phyloP scores from a whole-genome alignment of 1,284 basidiomycete genomes.

The Sparassis latifolia region DNA sequence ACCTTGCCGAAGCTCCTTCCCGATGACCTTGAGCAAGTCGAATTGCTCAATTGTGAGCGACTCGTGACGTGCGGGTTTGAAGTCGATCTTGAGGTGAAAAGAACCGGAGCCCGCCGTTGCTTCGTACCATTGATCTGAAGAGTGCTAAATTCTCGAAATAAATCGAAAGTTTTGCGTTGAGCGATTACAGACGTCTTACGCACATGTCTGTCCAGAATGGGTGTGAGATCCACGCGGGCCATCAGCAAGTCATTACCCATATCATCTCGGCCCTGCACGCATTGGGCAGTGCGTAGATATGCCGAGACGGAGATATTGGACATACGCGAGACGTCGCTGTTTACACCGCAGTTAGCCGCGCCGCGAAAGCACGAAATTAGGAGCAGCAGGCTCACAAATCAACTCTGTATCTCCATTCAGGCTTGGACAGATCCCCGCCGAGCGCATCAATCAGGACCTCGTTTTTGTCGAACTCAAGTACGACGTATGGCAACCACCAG shows the following conservation, averaged over 20 bases:
- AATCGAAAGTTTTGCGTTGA: not conserved
- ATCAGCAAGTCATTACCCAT: constrained; percentile 93
- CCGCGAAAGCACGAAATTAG: constrained; percentile 1
- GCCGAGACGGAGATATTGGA: constrained; percentile 87
- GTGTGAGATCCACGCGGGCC: constrained; percentile 86
- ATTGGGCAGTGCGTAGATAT: constrained; percentile 75
- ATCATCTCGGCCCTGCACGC: constrained; percentile 66
- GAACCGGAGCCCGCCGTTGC: constrained; percentile 83
- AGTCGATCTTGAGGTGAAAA: constrained; percentile 95
- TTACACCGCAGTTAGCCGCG: constrained; percentile 6
- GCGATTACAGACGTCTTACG: constrained; percentile 21
- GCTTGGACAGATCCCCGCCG: constrained; percentile 79
- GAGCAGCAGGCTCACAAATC: constrained; percentile 66
- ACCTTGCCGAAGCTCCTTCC: constrained; percentile 96
- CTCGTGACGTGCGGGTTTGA: constrained; percentile 79
- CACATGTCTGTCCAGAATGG: constrained; percentile 76
- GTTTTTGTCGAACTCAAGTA: constrained; percentile 99
- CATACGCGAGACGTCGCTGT: constrained; percentile 80
- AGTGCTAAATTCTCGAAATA: constrained; percentile 39
- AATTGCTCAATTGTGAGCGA: constrained; percentile 92
- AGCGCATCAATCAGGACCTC: constrained; percentile 95
- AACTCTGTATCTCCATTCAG: constrained; percentile 96
- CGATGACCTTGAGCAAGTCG: constrained; percentile 96
- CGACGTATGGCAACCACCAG: constrained; percentile 98
- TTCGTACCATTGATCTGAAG: constrained; percentile 84